Base-by-base conservation (phyloP, 2,329 filamentous ascomycete species). In the Colletotrichum karsti region DNA sequence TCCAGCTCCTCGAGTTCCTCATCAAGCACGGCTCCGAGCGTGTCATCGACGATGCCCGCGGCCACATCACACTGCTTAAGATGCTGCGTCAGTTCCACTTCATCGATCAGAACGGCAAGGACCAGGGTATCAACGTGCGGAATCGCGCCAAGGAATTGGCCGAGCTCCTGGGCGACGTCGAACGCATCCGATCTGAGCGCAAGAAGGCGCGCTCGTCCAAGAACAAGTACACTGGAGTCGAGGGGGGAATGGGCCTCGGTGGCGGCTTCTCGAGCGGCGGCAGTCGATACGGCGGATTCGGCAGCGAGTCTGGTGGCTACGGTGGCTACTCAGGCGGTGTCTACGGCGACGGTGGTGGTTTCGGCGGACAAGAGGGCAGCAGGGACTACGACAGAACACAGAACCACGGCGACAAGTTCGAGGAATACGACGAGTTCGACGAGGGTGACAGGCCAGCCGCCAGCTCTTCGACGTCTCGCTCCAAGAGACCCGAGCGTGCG, bases 71-170 rank as follows among this genome's bases (percentile, higher is more conserved):
- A 15, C 90, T 98, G 9, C 88, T 99, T 68, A 97, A 98, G 82
- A 99, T 99, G 96, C 89, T 99, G 63, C 93, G 95, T 65, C 96
- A 99, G 79, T 99, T 99, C 81, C 96, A 99, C 82, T 99, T 87
- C 82, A 98, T 99, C 80, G 90, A 99, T 77, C 87, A 89, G 78
- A 98, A 98, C 80, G 96, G 96, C 79, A 99, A 99, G 81, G 96
- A 99, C 77, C 96, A 99, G 81, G 96, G 96, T 69, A 90, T 99
- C 80, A 99, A 99, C 77, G 96, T 99, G 67, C 92, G 96, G 73
- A 98, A 98, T 82, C 90, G 96, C 72, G 94, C 96, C 72, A 98
- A 98, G 82, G 96, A 99, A 82, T 86, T 99, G 56, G 92, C 93
- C 12, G 97, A 99, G 71, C 88, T 99, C n/a, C 86, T 99, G 54